phyloP scores from a whole-genome alignment of 306 rosid species.

The Vachellia pachyceras region DNA sequence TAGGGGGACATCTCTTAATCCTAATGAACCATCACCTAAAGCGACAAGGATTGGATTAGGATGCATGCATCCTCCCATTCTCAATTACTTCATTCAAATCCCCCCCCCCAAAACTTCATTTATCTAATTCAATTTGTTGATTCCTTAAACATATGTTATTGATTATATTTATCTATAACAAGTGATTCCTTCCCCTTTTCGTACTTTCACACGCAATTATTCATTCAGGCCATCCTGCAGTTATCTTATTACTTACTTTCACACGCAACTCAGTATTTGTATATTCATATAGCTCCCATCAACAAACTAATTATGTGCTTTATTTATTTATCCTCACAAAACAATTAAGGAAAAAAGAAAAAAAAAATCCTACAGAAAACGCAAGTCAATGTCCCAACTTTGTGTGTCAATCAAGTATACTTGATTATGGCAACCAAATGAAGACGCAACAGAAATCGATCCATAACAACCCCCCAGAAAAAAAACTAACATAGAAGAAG shows the following conservation, averaged over 20 bases:
- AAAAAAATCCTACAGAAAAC: not conserved
- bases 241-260: not conserved
- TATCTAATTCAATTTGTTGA: not conserved
- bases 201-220: not conserved
- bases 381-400: constrained; percentile 16
- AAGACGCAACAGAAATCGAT: constrained; percentile 18
- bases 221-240: not conserved
- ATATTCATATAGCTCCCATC: not conserved
- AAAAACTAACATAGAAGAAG: no score
- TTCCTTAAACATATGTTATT: no score
- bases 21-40: no score
- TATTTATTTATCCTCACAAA: not conserved
- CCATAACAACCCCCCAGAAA: not conserved
- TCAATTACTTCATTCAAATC: not conserved
- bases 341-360: no score
- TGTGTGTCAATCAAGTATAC: constrained; percentile 28
- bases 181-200: not conserved
- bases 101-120: not conserved
- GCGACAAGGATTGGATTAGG: no score
- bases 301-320: not conserved
- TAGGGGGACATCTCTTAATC: no score
- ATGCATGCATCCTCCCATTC: constrained; percentile 19
- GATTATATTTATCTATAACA: no score
- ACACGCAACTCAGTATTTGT: constrained; percentile 16
- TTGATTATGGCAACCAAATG: constrained; percentile 31